Percentiles rank a stretch among this genome's conserved stretches.
Conservation (phyloP, 441 rosid species). For the Adansonia rubrostipa region DNA sequence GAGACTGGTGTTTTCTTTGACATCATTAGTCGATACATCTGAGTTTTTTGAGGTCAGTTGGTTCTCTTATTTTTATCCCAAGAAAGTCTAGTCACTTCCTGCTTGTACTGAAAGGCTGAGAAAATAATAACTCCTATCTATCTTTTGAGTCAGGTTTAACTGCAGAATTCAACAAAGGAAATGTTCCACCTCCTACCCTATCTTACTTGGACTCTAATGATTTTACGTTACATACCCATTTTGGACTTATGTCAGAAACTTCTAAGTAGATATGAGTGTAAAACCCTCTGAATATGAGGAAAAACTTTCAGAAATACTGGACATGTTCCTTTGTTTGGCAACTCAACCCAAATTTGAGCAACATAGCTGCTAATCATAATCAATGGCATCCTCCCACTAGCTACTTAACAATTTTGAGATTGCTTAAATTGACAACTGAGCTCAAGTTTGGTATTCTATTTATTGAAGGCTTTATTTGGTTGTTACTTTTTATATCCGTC, state of each 20-base stretch:
- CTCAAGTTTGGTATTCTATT: neutral
- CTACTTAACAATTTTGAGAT: neutral
- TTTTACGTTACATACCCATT: neutral
- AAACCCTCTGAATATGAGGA: neutral
- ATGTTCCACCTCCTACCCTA: neutral
- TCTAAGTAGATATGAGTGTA: neutral
- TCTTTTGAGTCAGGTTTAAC: slow-evolving; percentile 13
- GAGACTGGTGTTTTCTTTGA: slow-evolving; percentile 84
- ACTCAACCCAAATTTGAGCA: neutral
- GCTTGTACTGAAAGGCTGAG: neutral
- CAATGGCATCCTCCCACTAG: neutral
- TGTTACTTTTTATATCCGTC: neutral
- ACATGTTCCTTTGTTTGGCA: neutral
- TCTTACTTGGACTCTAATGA: neutral
- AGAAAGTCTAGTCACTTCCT: neutral
- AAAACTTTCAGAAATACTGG: slow-evolving; percentile 7
- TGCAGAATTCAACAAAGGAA: slow-evolving; percentile 1
- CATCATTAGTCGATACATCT: slow-evolving; percentile 81
- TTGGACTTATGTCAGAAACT: neutral
- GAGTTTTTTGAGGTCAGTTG: slow-evolving; percentile 83
- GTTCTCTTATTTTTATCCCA: slow-evolving; percentile 24
- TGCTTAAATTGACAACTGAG: slow-evolving; percentile 3
- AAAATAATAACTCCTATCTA: neutral
- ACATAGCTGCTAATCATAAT: neutral
- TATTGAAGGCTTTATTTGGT: neutral